A percentile compares a stretch with the other conserved stretches of the same genome.
These are phyloP conservation scores for Thermothelomyces thermophilus DNA, from an alignment of 2,329 filamentous ascomycete species.

Conservation along the genomic window DNA sequence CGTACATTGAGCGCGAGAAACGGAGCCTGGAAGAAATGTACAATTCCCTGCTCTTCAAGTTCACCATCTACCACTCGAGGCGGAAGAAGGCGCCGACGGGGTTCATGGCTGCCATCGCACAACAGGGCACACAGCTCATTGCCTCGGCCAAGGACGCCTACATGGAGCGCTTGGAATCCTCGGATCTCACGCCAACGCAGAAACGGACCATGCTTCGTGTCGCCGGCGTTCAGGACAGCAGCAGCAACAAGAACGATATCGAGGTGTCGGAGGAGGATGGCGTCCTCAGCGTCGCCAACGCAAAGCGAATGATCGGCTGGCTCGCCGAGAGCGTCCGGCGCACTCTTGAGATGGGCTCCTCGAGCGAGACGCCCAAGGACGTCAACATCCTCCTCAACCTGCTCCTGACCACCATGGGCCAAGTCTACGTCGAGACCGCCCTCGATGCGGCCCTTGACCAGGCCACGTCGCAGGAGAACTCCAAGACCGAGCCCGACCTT, in stretches of 20 bases:
- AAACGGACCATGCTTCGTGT: conserved; percentile 86
- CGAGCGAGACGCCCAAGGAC: conserved; percentile 87
- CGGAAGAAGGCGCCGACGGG: conserved; percentile 83
- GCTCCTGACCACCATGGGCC: conserved; percentile 79
- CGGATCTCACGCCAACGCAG: conserved; percentile 80
- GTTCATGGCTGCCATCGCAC: conserved; percentile 87
- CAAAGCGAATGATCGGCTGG: conserved; percentile 98
- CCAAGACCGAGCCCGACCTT: conserved; percentile 81
- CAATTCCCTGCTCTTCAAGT: conserved; percentile 91
- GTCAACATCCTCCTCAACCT: conserved; percentile 78
- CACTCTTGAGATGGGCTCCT: conserved; percentile 81
- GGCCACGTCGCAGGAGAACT: conserved; percentile 67
- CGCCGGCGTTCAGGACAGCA: conserved; percentile 73
- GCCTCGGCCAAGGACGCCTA: conserved; percentile 87
- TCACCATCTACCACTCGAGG: conserved; percentile 86
- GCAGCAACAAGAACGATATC: conserved; percentile 73
- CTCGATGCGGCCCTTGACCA: conserved; percentile 66
- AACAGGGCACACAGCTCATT: conserved; percentile 82
- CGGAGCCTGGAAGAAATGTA: conserved; percentile 72
- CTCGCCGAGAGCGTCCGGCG: conserved; percentile 89
- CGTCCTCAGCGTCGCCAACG: conserved; percentile 69
- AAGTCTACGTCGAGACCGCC: conserved; percentile 65
- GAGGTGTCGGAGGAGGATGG: conserved; percentile 90
- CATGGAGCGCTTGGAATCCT: conserved; percentile 79
- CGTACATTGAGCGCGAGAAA: conserved; percentile 63